Conservation (phyloP, 257 asterid species). For the Solanum phureja region DNA sequence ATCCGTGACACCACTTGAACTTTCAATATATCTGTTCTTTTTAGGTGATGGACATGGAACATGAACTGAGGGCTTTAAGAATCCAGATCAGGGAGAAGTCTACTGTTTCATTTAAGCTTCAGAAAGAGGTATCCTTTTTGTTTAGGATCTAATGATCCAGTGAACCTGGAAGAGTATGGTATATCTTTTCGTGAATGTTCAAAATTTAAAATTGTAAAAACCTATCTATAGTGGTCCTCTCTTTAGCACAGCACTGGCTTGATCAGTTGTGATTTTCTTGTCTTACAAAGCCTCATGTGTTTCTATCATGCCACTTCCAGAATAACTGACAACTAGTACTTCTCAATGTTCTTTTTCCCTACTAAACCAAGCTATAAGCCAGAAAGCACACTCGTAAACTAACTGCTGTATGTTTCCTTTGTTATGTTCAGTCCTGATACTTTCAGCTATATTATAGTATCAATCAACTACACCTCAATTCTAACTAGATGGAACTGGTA, state of each 20-base stretch:
- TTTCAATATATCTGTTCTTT: neutral
- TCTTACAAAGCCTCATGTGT: neutral
- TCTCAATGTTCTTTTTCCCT: neutral
- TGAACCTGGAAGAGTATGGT: neutral
- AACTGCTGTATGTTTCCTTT: neutral
- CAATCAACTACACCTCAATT: neutral
- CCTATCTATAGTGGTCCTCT: neutral
- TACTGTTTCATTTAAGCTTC: slow-evolving; percentile 60
- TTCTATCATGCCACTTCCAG: neutral
- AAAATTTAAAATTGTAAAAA: neutral
- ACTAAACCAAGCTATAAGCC: neutral
- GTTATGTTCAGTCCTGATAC: neutral
- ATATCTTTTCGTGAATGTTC: neutral
- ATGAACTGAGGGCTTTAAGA: slow-evolving; percentile 76
- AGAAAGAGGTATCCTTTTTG: slow-evolving; percentile 51
- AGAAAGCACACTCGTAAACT: neutral
- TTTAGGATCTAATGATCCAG: neutral
- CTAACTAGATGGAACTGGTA: neutral
- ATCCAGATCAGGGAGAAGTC: slow-evolving; percentile 69
- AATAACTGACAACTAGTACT: neutral
- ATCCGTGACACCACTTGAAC: neutral
- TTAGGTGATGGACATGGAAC: slow-evolving; percentile 95
- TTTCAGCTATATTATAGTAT: neutral
- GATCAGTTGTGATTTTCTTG: neutral
- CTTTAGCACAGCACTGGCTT: neutral